Conservation (phyloP, 768 basidiomycete species). For the Boletus eberwhitei region DNA sequence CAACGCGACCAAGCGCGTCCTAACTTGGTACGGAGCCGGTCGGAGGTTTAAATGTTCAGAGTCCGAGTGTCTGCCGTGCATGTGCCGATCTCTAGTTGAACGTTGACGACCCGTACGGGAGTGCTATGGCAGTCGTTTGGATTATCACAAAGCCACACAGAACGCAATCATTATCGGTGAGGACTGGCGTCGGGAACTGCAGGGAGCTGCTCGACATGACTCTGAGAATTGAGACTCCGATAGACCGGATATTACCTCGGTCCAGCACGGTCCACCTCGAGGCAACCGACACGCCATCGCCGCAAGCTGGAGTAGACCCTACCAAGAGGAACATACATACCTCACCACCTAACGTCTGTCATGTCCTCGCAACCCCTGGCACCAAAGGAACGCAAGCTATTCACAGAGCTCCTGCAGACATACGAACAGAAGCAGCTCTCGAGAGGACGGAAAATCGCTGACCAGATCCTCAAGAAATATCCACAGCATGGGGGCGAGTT, state of each 20-base stretch:
- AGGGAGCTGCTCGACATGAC: not conserved
- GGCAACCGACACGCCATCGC: not conserved
- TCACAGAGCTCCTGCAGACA: constrained; percentile 79
- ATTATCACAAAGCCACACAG: too few relatives aligned
- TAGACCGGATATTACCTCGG: not conserved
- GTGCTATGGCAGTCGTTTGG: not conserved
- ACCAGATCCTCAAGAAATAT: constrained; percentile 91
- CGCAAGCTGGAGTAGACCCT: not conserved
- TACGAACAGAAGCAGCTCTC: constrained; percentile 90
- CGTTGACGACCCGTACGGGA: not conserved
- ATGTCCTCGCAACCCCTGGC: constrained; percentile 46
- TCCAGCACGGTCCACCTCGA: not conserved
- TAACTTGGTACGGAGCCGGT: not conserved
- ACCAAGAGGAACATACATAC: not conserved
- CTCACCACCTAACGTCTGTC: not conserved
- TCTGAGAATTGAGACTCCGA: not conserved
- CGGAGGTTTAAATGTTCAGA: constrained; percentile 4
- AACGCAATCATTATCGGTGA: not conserved
- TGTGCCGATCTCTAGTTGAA: not conserved
- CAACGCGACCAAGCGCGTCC: constrained; percentile 17
- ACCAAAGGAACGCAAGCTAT: constrained; percentile 79
- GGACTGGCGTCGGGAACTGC: not conserved
- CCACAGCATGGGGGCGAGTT: constrained; percentile 92
- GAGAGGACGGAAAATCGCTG: constrained; percentile 86
- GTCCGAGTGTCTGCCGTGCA: not conserved